phyloP scores from a whole-genome alignment of 2,329 filamentous ascomycete species.

The Monosporascus cannonballus region DNA sequence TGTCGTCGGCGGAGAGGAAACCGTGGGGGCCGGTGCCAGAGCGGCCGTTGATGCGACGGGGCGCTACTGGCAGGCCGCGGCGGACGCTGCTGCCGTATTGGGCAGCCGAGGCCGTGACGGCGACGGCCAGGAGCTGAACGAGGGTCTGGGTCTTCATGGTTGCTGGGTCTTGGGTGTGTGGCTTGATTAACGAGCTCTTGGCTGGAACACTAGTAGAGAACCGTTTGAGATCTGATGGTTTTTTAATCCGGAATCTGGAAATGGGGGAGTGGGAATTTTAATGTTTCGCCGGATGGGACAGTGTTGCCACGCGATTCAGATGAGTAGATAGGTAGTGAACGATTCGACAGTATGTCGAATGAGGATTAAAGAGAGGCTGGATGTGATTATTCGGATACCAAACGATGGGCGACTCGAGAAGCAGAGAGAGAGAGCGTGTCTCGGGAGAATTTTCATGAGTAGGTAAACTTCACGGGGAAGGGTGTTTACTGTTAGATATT shows the following conservation, averaged over 20 bases:
- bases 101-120: background rate
- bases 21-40: conserved; percentile 4
- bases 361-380: background rate
- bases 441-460: background rate
- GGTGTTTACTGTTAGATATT: background rate
- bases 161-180: background rate
- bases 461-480: background rate
- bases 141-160: background rate
- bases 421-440: background rate
- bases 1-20: conserved; percentile 5
- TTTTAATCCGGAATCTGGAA: no score
- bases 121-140: background rate
- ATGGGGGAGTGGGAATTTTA: no score
- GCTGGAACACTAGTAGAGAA: background rate
- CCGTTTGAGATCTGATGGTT: no score
- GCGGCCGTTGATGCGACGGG: background rate
- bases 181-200: background rate
- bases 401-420: background rate
- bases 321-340: no score
- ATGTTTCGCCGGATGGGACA: no score
- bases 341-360: background rate
- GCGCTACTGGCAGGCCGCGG: background rate
- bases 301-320: no score
- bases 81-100: background rate
- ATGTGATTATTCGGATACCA: no score